Evolutionary conservation across 331 rosid genomes (phyloP).

Genomic region (Acacia pycnantha): DNA sequence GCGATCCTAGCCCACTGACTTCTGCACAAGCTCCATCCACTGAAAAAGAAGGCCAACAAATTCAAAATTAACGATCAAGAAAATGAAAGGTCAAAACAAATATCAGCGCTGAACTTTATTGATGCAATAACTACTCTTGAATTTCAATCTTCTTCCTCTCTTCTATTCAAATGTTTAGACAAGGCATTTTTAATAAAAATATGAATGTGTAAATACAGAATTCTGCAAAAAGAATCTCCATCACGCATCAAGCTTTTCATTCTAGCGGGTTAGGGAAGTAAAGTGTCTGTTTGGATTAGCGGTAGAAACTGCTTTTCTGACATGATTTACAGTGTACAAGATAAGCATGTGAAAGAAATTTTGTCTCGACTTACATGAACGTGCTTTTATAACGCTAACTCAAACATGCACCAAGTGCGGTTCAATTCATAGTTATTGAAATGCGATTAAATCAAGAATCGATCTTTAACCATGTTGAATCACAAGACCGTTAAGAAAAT

Average conservation of each 20-base stretch:
- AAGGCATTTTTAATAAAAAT: neutral
- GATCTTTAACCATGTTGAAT: neutral
- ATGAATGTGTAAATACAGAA: neutral
- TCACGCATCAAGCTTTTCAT: neutral
- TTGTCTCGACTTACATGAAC: no score
- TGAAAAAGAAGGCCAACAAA: constrained; percentile 31
- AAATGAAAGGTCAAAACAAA: neutral
- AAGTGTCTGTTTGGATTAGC: no score
- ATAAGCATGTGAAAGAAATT: no score
- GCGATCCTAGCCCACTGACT: constrained; percentile 17
- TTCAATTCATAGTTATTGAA: neutral
- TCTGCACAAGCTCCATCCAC: constrained; percentile 57
- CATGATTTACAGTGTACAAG: no score
- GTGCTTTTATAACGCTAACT: no score
- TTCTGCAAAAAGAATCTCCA: neutral
- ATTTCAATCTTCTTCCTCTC: neutral
- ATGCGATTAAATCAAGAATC: neutral
- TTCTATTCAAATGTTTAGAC: neutral
- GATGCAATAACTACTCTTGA: neutral
- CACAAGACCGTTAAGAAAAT: neutral
- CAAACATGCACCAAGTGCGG: no score
- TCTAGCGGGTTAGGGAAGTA: neutral
- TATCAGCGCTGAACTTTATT: neutral
- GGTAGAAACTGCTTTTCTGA: no score
- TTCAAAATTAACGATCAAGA: neutral